Base-by-base conservation (phyloP, 2,329 filamentous ascomycete species). In the Monilinia fructicola region DNA sequence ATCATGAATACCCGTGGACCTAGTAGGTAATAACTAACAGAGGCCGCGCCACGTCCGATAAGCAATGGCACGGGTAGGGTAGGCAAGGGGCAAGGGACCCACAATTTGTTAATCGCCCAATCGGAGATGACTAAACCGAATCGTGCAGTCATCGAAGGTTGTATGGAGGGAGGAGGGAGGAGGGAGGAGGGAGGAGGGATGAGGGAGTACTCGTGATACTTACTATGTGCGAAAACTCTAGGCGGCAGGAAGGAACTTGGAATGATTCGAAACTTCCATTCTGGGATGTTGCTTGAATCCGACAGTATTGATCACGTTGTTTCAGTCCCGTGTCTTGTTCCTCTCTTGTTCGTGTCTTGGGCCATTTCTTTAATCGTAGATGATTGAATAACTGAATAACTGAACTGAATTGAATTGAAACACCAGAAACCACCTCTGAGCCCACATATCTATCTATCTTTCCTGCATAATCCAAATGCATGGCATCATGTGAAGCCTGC, bases 131-230 rank as follows among this genome's bases (percentile, higher is more conserved):
- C 10, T 38, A 26, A 38, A 61, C 50, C 21, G 28, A 61, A 50
- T 61, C 58, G 31, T 61, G 44, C 46, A 28, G 40, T 61, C 44
- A 61, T 48, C n/a, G n/a, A n/a, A n/a, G n/a, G n/a, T n/a, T n/a
- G n/a, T n/a, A n/a, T n/a, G n/a, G n/a, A 28, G 42, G 7, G 40
- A 42, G 21, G 23, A 26, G 7, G 26, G 5, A n/a, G 12, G 23
- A 26, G 26, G 10, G 10, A 52, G 48, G n/a, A 28, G 42, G 7
- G 40, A 42, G 21, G 23, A 26, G 7, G 26, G 5, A n/a, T 26
- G 23, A 26, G 26, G 10, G 10, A 52, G 48, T 16, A 18, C 18
- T 46, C 5, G 44, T 46, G 9, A 9, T 48, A 9, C 21, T 10
- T 48, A 11, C 44, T 2, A 48, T 9, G 10, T 9, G 7, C 18